These are phyloP conservation scores for Aspergillaceae sp. DNA, from an alignment of 2,329 filamentous ascomycete species.

Conservation along the genomic window DNA sequence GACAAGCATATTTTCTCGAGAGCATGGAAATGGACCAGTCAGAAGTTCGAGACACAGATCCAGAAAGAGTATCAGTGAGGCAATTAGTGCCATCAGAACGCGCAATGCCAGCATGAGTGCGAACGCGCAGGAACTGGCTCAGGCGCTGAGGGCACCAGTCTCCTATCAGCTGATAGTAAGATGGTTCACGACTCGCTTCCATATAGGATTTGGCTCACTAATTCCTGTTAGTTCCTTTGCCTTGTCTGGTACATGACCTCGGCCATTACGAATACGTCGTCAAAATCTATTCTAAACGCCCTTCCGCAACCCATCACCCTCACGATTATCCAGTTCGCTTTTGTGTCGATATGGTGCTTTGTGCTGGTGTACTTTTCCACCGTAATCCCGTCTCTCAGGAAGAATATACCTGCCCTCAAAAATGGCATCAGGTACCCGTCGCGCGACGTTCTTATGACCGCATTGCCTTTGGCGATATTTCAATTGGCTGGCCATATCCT, in stretches of 20 bases:
- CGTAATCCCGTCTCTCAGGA: slow-evolving; percentile 61
- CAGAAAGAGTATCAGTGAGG: slow-evolving; percentile 83
- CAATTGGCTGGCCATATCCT: slow-evolving; percentile 90
- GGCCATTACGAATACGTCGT: slow-evolving; percentile 92
- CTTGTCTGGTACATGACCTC: slow-evolving; percentile 91
- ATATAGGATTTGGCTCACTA: slow-evolving; percentile 10
- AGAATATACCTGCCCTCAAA: slow-evolving; percentile 66
- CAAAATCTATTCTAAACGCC: slow-evolving; percentile 89
- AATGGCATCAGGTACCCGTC: slow-evolving; percentile 76
- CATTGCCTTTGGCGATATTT: slow-evolving; percentile 84
- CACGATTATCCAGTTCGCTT: slow-evolving; percentile 85
- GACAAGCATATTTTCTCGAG: slow-evolving; percentile 41
- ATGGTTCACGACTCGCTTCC: slow-evolving; percentile 4
- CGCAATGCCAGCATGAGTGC: slow-evolving; percentile 80
- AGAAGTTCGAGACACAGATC: slow-evolving; percentile 49
- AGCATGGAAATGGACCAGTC: slow-evolving; percentile 28
- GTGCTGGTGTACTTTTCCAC: slow-evolving; percentile 67
- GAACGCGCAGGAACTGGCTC: slow-evolving; percentile 87
- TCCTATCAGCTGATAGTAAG: slow-evolving; percentile 80
- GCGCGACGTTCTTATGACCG: slow-evolving; percentile 72
- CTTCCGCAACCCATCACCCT: slow-evolving; percentile 86
- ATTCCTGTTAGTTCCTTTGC: slow-evolving; percentile 66
- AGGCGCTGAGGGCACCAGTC: slow-evolving; percentile 80
- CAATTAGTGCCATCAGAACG: slow-evolving; percentile 72
- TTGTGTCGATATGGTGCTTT: slow-evolving; percentile 83